Base-by-base conservation (phyloP, 768 basidiomycete species). In the Russula lepida region DNA sequence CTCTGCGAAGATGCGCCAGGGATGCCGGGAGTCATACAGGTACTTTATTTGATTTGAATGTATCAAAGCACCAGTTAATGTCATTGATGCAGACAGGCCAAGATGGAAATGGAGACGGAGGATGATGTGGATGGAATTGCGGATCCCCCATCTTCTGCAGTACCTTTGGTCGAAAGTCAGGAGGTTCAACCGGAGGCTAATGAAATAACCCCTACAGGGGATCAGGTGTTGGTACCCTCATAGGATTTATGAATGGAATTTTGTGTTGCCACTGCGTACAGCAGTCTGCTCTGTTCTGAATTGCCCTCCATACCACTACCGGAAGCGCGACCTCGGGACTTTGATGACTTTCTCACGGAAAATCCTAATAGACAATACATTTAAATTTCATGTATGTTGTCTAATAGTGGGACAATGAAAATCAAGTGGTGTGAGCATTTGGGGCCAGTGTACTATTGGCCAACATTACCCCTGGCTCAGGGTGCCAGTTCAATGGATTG, bases 1-100 rank as follows among this genome's bases (percentile, higher is more conserved):
- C 69, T 78, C 74, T 23, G 55, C 73, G 1, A 74, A 72, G 35
- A 74, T 79, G 21, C 77, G 81, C 51, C 75, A 78, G 15, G 78
- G 78, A n/a, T 85, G 85, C 67, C 78, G 82, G 25, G 77, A 78
- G 43, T 85, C 86, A 2, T 91, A 78, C 67, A 72, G 76, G 87
- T 86, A 43, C 19, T 23, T 23, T 5, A 11, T 35, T 62, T 8
- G 4, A 21, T 28, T 49, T 6, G 17, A 49, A 27, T 17, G 25
- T 49, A 19, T 35, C 23, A 4, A 39, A 17, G n/a, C 23, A 23
- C 6, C 2, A 15, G 9, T 39, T 54, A 11, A 52, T 19, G 8
- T 28, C 4, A 23, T 43, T 15, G 33, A 63, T 21, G 7, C 37
- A 62, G 63, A 21, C 60, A 52, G 19, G 60, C 60, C 12, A 62